Evolutionary conservation across 225 moss, liverwort and hornwort species (phyloP).

Genomic region (Rhytidiadelphus loreus): DNA sequence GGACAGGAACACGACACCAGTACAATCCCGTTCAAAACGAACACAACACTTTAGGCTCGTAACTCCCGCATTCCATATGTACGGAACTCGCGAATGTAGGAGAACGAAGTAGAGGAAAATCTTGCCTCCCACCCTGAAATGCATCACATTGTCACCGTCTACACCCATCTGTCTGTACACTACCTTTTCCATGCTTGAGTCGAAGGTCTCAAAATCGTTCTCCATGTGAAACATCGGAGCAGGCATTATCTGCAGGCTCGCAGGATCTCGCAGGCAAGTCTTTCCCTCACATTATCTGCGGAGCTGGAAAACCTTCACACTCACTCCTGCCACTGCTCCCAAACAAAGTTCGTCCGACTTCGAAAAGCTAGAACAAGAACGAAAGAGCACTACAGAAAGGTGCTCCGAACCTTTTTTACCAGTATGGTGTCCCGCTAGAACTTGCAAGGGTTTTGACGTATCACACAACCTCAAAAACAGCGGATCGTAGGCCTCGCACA

Average conservation of each 20-base stretch:
- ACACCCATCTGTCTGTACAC: neutral
- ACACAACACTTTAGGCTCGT: neutral
- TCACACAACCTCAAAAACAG: neutral
- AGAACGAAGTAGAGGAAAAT: neutral
- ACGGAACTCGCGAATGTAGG: neutral
- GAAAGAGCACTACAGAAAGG: neutral
- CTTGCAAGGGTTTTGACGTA: constrained; percentile 18
- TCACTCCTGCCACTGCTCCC: constrained; percentile 9
- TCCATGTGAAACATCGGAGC: constrained; percentile 42
- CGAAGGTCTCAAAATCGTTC: constrained; percentile 30
- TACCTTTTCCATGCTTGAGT: constrained; percentile 44
- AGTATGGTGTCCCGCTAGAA: neutral
- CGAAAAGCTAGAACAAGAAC: neutral
- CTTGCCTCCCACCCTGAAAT: neutral
- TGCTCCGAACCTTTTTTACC: neutral
- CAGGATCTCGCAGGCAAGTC: constrained; percentile 10
- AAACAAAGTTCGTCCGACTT: neutral
- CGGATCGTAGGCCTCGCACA: neutral
- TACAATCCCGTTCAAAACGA: neutral
- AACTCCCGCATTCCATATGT: neutral
- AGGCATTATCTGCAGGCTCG: constrained; percentile 32
- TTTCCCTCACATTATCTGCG: constrained; percentile 19
- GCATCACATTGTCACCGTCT: constrained; percentile 10
- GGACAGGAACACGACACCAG: neutral
- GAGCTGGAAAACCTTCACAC: constrained; percentile 4